Evolutionary conservation across 164 flowering plant species (phyloP), one percentile per base, ranked within the genome.

Genomic region (Protea cynaroides): DNA sequence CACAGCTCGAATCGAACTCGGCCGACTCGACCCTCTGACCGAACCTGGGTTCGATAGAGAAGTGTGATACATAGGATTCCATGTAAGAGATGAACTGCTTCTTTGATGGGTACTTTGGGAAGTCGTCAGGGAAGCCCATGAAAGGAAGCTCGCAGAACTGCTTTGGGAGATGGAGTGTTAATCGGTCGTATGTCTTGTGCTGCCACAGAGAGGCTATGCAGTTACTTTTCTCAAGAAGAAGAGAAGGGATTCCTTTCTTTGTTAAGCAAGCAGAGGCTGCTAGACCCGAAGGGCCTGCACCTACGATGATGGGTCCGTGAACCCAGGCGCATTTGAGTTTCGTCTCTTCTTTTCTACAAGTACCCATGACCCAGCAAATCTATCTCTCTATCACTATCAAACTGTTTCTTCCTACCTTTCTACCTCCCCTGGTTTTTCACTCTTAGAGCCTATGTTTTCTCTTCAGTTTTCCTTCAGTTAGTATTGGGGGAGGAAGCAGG

Each of bases 211-310:
- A 90, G 63, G 96, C 96, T 24, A 92, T 79, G 51, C 96, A 85
- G 66, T 84, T 67, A 46, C 80, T 66, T 44, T 77, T 82, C 72
- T 92, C 98, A 3, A 92, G 87, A 63, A 90, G 73, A 2, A 85
- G 17, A 8, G 81, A 82, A 7, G 96, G 83, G 15, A 90, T 77
- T 0, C 86, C 86, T 7, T 71, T 73, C 43, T 79, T 21, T 1
- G 77, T 51, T 1, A 92, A 84, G 62, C 88, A 87, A 49, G 98
- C 98, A 8, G 98, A 77, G 0, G 71, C 86, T 0, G 98, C 96
- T 18, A 92, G 70, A 37, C 98, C 98, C 7, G 98, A 90, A 0
- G 98, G 98, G 0, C 98, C 98, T 7, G 92, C 95, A 7, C 98
- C 98, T 1, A 92, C 86, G 14, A 92, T 82, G 49, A 92, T 80